phyloP scores from a whole-genome alignment of 495 filamentous ascomycete species.

The Daldinia loculata region DNA sequence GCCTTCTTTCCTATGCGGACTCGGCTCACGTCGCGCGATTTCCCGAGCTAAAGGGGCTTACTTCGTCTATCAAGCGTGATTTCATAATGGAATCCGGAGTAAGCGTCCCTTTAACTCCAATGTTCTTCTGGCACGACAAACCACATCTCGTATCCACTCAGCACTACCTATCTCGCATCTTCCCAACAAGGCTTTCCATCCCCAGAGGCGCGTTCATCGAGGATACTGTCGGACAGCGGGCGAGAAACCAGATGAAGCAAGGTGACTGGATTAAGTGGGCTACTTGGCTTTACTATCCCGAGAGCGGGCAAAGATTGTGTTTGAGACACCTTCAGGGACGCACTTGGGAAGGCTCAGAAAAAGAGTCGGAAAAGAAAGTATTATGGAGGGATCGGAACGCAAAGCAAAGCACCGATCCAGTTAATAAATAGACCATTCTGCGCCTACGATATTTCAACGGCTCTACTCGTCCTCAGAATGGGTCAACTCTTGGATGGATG shows the following conservation, averaged over 20 bases:
- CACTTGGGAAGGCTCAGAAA: constrained; percentile 53
- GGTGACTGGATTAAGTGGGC: constrained; percentile 57
- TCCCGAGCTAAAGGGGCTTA: constrained; percentile 48
- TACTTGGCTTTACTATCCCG: constrained; percentile 59
- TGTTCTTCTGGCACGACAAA: constrained; percentile 63
- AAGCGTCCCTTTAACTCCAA: constrained; percentile 54
- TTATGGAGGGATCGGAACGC: constrained; percentile 24
- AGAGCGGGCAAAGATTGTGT: constrained; percentile 50
- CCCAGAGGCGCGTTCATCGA: constrained; percentile 57
- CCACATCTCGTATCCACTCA: constrained; percentile 54
- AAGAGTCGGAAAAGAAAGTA: constrained; percentile 36
- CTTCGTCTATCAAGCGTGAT: constrained; percentile 49
- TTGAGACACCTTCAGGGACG: constrained; percentile 55
- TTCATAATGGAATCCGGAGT: constrained; percentile 38
- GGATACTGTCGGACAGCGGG: constrained; percentile 56
- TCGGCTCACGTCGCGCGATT: constrained; percentile 53
- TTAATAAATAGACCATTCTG: neutral
- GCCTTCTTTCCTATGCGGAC: constrained; percentile 54
- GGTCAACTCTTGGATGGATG: neutral
- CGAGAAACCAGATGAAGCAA: constrained; percentile 58
- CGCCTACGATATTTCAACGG: neutral
- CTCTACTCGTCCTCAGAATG: neutral
- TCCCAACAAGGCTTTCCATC: constrained; percentile 52
- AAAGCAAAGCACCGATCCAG: neutral
- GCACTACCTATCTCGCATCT: constrained; percentile 55